A percentile compares a stretch with the other conserved stretches of the same genome.
These are phyloP conservation scores for Fagopyrum esculentum DNA, from an alignment of 148 eudicot genomes.

Conservation along the genomic window DNA sequence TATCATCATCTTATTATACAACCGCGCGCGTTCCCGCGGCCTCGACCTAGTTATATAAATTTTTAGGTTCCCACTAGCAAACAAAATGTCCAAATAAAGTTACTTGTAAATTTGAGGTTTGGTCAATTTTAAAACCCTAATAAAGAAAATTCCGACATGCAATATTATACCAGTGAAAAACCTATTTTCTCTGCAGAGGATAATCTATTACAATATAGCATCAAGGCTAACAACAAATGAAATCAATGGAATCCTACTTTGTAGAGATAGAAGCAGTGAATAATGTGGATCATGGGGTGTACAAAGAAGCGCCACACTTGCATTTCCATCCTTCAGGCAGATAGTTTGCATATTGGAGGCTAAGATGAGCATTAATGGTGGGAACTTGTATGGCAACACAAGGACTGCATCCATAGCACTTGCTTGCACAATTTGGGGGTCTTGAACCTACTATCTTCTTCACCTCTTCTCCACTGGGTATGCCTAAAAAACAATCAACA, in stretches of 20 bases:
- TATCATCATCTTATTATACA: too few species aligned
- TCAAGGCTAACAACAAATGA: constrained; percentile 2
- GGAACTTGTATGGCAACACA: constrained; percentile 87
- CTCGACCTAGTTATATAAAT: too few species aligned
- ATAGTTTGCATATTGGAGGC: constrained; percentile 68
- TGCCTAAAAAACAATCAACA: neutral
- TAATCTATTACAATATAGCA: neutral
- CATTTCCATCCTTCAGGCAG: constrained; percentile 93
- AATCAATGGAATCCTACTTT: neutral
- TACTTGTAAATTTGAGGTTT: too few species aligned
- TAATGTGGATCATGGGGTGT: constrained; percentile 31
- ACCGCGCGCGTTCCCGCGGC: too few species aligned
- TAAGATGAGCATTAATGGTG: constrained; percentile 29
- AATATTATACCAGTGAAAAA: too few species aligned
- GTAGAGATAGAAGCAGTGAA: neutral
- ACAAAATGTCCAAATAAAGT: too few species aligned
- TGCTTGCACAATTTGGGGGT: constrained; percentile 82
- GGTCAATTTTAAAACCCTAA: too few species aligned
- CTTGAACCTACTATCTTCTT: constrained; percentile 68
- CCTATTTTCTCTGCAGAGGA: too few species aligned
- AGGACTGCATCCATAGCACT: constrained; percentile 76
- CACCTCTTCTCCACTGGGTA: constrained; percentile 13
- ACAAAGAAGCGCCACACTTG: constrained; percentile 80
- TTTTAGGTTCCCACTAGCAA: too few species aligned
- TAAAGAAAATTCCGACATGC: too few species aligned